Base-by-base conservation (phyloP, 768 basidiomycete species). In the Hydnomerulius pinastri region DNA sequence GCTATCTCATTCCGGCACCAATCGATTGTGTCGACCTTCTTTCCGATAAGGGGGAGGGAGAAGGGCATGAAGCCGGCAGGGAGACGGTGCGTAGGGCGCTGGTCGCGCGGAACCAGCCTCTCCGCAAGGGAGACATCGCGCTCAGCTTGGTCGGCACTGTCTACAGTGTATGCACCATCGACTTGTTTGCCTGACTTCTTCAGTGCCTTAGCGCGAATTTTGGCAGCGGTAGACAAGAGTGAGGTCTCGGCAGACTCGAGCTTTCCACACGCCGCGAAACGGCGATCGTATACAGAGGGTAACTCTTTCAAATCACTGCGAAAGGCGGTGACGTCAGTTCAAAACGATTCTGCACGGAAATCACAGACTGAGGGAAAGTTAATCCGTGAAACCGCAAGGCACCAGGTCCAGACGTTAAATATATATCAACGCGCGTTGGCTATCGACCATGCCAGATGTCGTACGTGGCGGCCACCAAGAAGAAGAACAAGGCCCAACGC, bases 11-110 rank as follows among this genome's bases (percentile, higher is more conserved):
- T 73, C 25, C 90, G 76, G 17, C 85, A 83, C 93, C 94, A 97
- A 2, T 93, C 86, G 63, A 98, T 93, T 3, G 89, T 82, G 71
- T 98, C 97, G 13, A 98, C 94, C 67, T 96, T 89, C 66, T 91
- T 67, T 7, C 97, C 97, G 3, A 82, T 71, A 21, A 96, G 74
- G 1, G 82, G 82, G 21, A 87, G 70, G 8, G 76, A 73, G 50
- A 82, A 79, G 0, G 79, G 81, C 38, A 82, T 32, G 62, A 77
- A 77, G 8, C 83, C 75, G 11, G 50, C 63, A 15, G 67, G 79
- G 6, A 95, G 80, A 37, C 86, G 83, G 64, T 92, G 91, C 0
- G 82, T 82, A 0, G 96, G 97, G 2, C 96, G 81, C 58, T 90
- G 73, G 21, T 79, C 77, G 18, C 68, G 71, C 2, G 93, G 88